These are phyloP conservation scores for Mucuna pruriens DNA, from an alignment of 306 rosid genomes.

Conservation along the genomic window DNA sequence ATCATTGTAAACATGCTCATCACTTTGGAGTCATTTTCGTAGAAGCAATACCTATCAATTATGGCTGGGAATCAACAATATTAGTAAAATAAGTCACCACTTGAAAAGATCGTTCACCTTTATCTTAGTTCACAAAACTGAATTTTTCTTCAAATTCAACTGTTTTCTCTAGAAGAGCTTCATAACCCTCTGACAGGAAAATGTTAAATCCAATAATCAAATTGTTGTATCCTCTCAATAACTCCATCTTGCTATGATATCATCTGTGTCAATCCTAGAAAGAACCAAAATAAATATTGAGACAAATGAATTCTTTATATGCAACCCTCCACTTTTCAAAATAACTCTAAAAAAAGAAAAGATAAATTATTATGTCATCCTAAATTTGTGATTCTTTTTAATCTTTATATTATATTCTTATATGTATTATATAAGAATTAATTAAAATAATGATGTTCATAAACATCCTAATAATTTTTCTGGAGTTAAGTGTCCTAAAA, in stretches of 20 bases:
- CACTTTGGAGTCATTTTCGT: constrained; percentile 82
- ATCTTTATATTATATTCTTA: too few relatives aligned
- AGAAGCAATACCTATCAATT: constrained; percentile 29
- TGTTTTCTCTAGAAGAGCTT: constrained; percentile 78
- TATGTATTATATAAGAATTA: too few relatives aligned
- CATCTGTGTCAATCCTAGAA: constrained; percentile 80
- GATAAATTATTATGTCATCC: too few relatives aligned
- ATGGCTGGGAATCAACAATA: constrained; percentile 5
- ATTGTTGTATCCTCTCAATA: constrained; percentile 86
- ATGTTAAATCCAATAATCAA: constrained; percentile 92
- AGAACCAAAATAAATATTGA: constrained; percentile 26
- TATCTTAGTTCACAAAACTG: constrained; percentile 86
- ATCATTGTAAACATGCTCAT: constrained; percentile 87
- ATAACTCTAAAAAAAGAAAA: too few relatives aligned
- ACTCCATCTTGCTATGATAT: constrained; percentile 88
- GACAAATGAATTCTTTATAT: constrained; percentile 25
- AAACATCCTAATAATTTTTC: too few relatives aligned
- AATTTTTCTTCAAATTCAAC: constrained; percentile 94
- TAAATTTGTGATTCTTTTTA: too few relatives aligned
- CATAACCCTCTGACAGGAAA: constrained; percentile 92
- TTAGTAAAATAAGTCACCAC: constrained; percentile 16
- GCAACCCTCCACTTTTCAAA: constrained; percentile 36
- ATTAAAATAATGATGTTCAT: too few relatives aligned
- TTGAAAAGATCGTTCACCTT: constrained; percentile 59
- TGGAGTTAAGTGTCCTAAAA: too few relatives aligned